Evolutionary conservation across 2,329 filamentous ascomycete species (phyloP), one percentile per base, ranked within the genome.

Genomic region (Mycosphaerella sp.): DNA sequence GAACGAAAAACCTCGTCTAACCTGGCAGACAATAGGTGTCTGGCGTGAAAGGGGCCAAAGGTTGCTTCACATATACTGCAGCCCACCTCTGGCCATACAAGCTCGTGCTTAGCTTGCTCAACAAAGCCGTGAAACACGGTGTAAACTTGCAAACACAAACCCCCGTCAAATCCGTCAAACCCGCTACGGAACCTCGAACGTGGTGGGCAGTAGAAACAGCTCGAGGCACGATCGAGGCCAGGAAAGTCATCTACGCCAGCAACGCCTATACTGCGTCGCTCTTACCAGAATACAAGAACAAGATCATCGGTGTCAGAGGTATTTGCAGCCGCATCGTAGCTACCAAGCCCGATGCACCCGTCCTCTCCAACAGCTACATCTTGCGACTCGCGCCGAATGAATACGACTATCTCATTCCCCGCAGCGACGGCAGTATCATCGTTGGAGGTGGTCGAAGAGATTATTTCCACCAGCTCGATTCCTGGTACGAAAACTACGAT

Each of bases 131-230:
- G 6, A 42, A 55, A 12, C 79, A 0, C 81, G 56, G 52, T 8
- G 81, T 89, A 59, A 89, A 89, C 60, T 73, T 90, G 17, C 86
- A 89, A 68, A 89, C 85, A 3, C 80, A 76, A 50, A 89, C 86
- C 6, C 79, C 84, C 0, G 85, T 82, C 1, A 79, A 59, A 62
- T 87, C 32, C 87, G 84, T 85, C 86, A 87, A 0, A 90, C 91
- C 68, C 90, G 89, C 13, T 16, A 35, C 34, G 10, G 27, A 37
- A 12, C n/a, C 47, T 25, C 17, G 12, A 41, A 36, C 17, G 16
- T 60, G 58, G 16, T 60, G 58, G 58, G 50, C 47, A 13, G 30
- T 63, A 28, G 43, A 59, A 25, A 64, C 62, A 13, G 21, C 47
- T 39, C 55, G 62, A 13, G 60, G 54, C 1, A 37, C 52, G 1